Conservation (phyloP, 371 early-diverging fungal genomes). For the Capniomyces stellatus region DNA sequence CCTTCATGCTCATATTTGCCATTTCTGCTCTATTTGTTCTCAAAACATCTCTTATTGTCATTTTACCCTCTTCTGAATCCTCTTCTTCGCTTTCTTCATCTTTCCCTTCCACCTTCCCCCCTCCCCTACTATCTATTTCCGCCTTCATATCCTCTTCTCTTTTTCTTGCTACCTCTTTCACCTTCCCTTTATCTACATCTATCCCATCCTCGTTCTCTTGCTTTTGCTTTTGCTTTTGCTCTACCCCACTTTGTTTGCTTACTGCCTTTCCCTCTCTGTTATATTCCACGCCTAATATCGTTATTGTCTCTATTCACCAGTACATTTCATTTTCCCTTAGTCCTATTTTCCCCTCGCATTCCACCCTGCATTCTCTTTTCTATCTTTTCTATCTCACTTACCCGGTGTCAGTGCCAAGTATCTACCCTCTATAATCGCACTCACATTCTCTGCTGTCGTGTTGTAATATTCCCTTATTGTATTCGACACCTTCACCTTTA, state of each 20-base stretch:
- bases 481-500: constrained; percentile 1
- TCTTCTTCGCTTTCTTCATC: background rate
- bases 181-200: background rate
- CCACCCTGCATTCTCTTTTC: background rate
- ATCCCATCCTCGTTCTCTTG: background rate
- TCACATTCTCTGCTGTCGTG: background rate
- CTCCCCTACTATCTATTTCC: background rate
- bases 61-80: background rate
- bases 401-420: background rate
- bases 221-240: background rate
- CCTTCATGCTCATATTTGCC: background rate
- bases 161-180: too few species aligned
- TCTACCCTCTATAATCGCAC: background rate
- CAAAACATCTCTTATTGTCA: background rate
- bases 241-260: background rate
- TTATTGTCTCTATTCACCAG: background rate
- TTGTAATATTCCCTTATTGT: constrained; percentile 2
- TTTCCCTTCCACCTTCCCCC: background rate
- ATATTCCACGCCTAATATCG: background rate
- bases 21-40: background rate
- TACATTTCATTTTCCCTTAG: background rate
- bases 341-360: background rate
- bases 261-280: background rate
- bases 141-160: background rate
- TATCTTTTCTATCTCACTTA: background rate